phyloP scores from a whole-genome alignment of 2,329 filamentous ascomycete genomes.

The Hypoxylon sp. region DNA sequence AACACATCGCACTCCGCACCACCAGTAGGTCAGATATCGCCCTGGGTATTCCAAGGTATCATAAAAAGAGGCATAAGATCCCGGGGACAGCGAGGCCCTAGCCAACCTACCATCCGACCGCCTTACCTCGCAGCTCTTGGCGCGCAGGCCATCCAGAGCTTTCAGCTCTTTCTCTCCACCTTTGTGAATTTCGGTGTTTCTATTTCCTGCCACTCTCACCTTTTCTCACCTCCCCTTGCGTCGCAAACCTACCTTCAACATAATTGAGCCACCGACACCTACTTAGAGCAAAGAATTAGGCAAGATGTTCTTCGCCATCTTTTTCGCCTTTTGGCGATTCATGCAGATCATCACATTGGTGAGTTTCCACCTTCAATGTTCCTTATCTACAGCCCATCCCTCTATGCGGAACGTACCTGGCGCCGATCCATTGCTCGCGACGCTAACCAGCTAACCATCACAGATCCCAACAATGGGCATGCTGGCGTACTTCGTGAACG shows the following conservation, averaged over 20 bases:
- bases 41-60: background rate
- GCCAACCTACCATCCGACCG: slow-evolving; percentile 28
- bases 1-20: slow-evolving; percentile 4
- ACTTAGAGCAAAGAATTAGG: slow-evolving; percentile 5
- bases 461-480: slow-evolving; percentile 77
- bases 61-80: slow-evolving; percentile 27
- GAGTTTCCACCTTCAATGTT: slow-evolving; percentile 49
- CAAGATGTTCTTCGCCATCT: slow-evolving; percentile 74
- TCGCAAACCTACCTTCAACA: slow-evolving; percentile 13
- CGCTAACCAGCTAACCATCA: background rate
- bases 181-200: slow-evolving; percentile 4
- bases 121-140: slow-evolving; percentile 42
- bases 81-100: slow-evolving; percentile 16
- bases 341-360: slow-evolving; percentile 75
- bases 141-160: slow-evolving; percentile 25
- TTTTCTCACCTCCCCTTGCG: slow-evolving; percentile 14
- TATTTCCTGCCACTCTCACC: slow-evolving; percentile 18
- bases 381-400: background rate
- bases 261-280: background rate
- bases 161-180: slow-evolving; percentile 30
- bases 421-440: slow-evolving; percentile 1
- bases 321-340: slow-evolving; percentile 75
- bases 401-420: background rate
- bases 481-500: slow-evolving; percentile 76
- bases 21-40: background rate